phyloP scores from a whole-genome alignment of 306 rosid genomes.

The Ormosia emarginata region DNA sequence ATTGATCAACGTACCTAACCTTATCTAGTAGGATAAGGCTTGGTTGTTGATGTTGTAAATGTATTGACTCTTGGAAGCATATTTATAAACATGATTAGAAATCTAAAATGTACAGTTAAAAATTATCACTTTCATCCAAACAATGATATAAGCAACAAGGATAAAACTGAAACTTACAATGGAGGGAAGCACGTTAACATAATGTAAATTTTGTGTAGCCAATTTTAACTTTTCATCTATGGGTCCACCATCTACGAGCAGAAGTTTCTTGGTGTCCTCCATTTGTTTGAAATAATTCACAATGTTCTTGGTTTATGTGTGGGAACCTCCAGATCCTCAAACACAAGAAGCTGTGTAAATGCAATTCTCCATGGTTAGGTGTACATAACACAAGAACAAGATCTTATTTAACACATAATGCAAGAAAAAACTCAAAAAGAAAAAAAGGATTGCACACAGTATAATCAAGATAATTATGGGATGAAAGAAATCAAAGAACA shows the following conservation, averaged over 20 bases:
- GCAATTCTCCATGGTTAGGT: conserved; percentile 20
- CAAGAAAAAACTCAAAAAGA: not conserved
- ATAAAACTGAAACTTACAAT: conserved; percentile 56
- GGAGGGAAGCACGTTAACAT: conserved; percentile 78
- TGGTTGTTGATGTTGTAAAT: not conserved
- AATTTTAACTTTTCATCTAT: conserved; percentile 73
- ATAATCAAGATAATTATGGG: not conserved
- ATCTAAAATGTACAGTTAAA: not conserved
- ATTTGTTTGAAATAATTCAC: conserved; percentile 60
- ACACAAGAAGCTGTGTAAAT: conserved; percentile 67
- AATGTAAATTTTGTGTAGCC: conserved; percentile 93
- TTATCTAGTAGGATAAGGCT: not conserved
- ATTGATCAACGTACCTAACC: not conserved
- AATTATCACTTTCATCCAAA: conserved; percentile 9
- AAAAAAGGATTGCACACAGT: not conserved
- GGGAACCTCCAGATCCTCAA: conserved; percentile 83
- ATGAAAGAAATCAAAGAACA: not conserved
- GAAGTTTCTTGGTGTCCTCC: conserved; percentile 67
- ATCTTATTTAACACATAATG: conserved; percentile 4
- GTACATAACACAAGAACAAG: conserved; percentile 5
- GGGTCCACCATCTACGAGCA: conserved; percentile 73
- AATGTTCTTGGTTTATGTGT: conserved; percentile 76
- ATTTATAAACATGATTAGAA: not conserved
- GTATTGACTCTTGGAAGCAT: not conserved
- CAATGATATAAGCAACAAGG: conserved; percentile 12